phyloP scores from a whole-genome alignment of 73 alveolate genomes.

The Symbiodinium natans region DNA sequence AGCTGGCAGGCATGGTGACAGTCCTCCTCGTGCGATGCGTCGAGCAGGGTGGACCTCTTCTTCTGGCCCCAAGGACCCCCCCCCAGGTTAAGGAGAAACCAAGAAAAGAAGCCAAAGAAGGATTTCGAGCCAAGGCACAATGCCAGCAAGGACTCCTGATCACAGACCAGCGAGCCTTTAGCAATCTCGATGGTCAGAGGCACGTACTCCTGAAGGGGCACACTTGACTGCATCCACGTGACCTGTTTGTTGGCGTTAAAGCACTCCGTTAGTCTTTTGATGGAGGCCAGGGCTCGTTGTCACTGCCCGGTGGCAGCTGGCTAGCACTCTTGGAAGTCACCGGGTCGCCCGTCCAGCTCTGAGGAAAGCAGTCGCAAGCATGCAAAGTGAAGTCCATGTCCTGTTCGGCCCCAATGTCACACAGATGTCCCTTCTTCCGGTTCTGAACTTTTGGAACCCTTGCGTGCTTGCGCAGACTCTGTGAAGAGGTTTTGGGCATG shows the following conservation, averaged over 20 bases:
- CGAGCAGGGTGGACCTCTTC: neutral
- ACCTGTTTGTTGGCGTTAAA: too few relatives aligned
- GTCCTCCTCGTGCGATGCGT: neutral
- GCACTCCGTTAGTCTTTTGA: neutral
- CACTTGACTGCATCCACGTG: neutral
- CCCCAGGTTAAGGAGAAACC: too few relatives aligned
- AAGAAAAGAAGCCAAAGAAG: too few relatives aligned
- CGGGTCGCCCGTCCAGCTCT: conserved; percentile 4
- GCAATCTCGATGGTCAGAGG: neutral
- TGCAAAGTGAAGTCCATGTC: neutral
- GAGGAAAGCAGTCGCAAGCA: neutral
- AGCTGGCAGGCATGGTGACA: neutral
- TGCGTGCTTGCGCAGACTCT: too few relatives aligned
- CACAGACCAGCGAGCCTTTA: neutral
- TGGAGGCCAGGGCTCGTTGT: neutral
- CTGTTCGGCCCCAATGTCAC: neutral
- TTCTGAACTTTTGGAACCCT: neutral
- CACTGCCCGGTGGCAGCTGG: neutral
- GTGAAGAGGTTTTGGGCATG: too few relatives aligned
- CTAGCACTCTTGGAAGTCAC: neutral
- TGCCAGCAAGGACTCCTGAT: neutral
- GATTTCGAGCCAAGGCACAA: neutral
- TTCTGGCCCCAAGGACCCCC: too few relatives aligned
- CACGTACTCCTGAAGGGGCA: neutral
- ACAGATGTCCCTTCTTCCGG: too few relatives aligned